Evolutionary conservation across 306 rosid genomes (phyloP).

Genomic region (Pyrus pyrifolia): DNA sequence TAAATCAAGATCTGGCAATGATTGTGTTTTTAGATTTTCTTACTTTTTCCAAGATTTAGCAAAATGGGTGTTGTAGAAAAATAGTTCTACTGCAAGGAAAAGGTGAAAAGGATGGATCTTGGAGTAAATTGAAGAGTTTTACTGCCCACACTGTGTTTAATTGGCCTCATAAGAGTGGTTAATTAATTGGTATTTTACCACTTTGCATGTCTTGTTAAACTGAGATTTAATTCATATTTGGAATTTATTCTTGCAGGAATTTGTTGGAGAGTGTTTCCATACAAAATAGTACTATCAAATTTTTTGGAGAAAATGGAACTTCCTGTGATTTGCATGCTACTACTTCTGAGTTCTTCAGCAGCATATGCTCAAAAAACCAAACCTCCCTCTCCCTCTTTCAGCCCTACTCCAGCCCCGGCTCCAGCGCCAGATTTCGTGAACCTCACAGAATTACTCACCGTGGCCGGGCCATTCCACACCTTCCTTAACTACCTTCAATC

Average conservation of each 20-base stretch:
- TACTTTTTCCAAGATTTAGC: constrained; percentile 2
- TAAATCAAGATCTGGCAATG: constrained; percentile 39
- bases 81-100: background rate
- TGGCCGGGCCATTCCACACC: constrained; percentile 88
- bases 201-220: background rate
- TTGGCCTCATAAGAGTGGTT: background rate
- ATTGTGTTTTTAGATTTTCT: background rate
- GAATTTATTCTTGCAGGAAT: constrained; percentile 45
- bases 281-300: constrained; percentile 1
- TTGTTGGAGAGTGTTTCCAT: constrained; percentile 46
- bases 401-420: constrained; percentile 87
- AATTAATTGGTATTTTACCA: background rate
- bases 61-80: background rate
- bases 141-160: constrained; percentile 8
- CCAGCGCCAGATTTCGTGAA: constrained; percentile 65
- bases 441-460: constrained; percentile 63
- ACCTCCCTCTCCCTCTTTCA: constrained; percentile 48
- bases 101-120: constrained; percentile 6
- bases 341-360: constrained; percentile 41
- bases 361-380: constrained; percentile 58
- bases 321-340: constrained; percentile 36
- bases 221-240: constrained; percentile 25
- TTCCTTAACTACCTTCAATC: constrained; percentile 66
- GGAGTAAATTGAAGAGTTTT: background rate
- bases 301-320: constrained; percentile 37